Conservation (phyloP, 768 basidiomycete species). For the Candolleomyces aberdarensis region DNA sequence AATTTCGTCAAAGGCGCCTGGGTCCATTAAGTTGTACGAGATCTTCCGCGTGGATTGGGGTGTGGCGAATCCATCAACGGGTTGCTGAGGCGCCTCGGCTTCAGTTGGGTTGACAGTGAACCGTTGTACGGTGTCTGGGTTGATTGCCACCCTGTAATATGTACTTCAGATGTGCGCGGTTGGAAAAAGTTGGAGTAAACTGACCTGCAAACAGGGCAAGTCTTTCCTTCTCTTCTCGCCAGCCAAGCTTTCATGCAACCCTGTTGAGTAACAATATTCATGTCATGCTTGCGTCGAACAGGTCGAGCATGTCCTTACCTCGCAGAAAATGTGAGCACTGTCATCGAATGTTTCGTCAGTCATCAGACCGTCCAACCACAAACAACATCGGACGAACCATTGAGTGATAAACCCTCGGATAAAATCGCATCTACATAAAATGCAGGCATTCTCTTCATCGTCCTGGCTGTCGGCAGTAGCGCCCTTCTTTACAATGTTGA, state of each 20-base stretch:
- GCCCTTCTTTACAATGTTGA: constrained; percentile 51
- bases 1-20: constrained; percentile 48
- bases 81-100: constrained; percentile 20
- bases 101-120: constrained; percentile 48
- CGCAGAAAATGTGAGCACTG: constrained; percentile 80
- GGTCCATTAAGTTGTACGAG: constrained; percentile 65
- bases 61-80: constrained; percentile 39
- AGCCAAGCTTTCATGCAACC: constrained; percentile 72
- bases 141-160: constrained; percentile 47
- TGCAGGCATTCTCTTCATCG: constrained; percentile 60
- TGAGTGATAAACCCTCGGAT: constrained; percentile 69
- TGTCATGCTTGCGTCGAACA: background rate
- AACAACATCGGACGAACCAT: constrained; percentile 46
- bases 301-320: constrained; percentile 38
- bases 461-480: constrained; percentile 37
- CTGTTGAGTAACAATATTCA: constrained; percentile 21
- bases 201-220: constrained; percentile 78
- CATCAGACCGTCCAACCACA: background rate
- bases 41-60: constrained; percentile 61
- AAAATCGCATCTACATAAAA: constrained; percentile 74
- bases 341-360: background rate
- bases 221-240: constrained; percentile 51
- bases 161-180: constrained; percentile 12
- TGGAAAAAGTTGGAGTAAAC: constrained; percentile 9
- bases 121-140: constrained; percentile 54